A percentile compares a stretch with the other conserved stretches of the same genome.
Evolutionary conservation across 192 early-diverging fungal genomes (phyloP).

Genomic region (Podila epigama): DNA sequence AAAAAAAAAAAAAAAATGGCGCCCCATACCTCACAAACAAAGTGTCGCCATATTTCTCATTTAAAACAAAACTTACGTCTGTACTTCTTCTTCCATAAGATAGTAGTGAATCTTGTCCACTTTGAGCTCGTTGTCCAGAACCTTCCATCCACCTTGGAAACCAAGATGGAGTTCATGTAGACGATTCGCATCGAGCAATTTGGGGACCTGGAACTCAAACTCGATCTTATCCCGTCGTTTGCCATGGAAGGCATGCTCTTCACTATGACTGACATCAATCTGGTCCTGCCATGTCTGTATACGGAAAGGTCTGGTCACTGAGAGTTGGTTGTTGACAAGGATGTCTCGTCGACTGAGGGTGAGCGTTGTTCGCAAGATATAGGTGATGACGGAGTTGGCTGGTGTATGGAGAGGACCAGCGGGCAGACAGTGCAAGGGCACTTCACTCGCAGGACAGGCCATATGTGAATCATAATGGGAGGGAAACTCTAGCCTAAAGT

Average conservation of each 20-base stretch:
- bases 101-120: constrained; percentile 30
- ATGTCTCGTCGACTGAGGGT: constrained; percentile 25
- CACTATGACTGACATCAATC: constrained; percentile 21
- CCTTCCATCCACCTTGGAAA: constrained; percentile 25
- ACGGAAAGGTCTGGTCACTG: constrained; percentile 15
- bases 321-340: constrained; percentile 36
- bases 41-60: background rate
- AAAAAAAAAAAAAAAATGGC: no score
- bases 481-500: constrained; percentile 36
- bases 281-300: constrained; percentile 38
- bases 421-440: constrained; percentile 8
- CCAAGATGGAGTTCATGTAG: constrained; percentile 29
- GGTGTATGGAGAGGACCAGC: constrained; percentile 23
- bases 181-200: constrained; percentile 15
- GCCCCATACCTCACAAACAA: background rate
- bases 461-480: constrained; percentile 10
- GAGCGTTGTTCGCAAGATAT: constrained; percentile 15
- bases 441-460: background rate
- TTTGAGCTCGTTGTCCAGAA: constrained; percentile 8
- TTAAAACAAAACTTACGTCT: constrained; percentile 10
- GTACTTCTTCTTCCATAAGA: constrained; percentile 32
- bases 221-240: constrained; percentile 25
- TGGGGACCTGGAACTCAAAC: constrained; percentile 37
- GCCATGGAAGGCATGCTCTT: constrained; percentile 35
- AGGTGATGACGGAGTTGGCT: constrained; percentile 7